phyloP scores from a whole-genome alignment of 305 asterid species.

The Fraxinus nigra region DNA sequence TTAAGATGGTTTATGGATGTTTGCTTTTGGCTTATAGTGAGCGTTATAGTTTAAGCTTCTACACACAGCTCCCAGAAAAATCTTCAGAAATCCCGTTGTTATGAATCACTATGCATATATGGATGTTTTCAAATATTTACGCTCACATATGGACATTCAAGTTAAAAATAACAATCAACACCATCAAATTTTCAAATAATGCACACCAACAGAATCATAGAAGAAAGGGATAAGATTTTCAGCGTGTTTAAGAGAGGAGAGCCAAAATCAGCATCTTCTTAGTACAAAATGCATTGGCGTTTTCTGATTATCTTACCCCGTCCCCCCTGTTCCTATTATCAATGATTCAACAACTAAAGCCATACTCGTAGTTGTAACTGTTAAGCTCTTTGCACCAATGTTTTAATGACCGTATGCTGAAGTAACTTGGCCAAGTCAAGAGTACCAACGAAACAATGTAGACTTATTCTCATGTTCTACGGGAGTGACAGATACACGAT shows the following conservation, averaged over 20 bases:
- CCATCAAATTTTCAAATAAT: neutral
- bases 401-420: neutral
- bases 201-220: neutral
- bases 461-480: neutral
- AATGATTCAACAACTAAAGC: neutral
- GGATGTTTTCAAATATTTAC: neutral
- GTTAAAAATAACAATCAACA: neutral
- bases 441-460: neutral
- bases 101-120: neutral
- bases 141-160: neutral
- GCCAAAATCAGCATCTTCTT: neutral
- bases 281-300: neutral
- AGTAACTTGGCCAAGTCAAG: slow-evolving; percentile 1
- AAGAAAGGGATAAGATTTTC: neutral
- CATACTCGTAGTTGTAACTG: neutral
- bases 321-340: neutral
- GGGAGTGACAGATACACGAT: neutral
- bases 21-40: neutral
- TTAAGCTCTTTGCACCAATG: neutral
- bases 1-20: neutral
- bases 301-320: neutral
- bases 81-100: neutral
- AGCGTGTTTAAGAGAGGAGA: neutral
- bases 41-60: neutral
- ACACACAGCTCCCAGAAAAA: neutral